phyloP scores from a whole-genome alignment of 1,284 basidiomycete genomes.

The Veloporphyrellus conicus region DNA sequence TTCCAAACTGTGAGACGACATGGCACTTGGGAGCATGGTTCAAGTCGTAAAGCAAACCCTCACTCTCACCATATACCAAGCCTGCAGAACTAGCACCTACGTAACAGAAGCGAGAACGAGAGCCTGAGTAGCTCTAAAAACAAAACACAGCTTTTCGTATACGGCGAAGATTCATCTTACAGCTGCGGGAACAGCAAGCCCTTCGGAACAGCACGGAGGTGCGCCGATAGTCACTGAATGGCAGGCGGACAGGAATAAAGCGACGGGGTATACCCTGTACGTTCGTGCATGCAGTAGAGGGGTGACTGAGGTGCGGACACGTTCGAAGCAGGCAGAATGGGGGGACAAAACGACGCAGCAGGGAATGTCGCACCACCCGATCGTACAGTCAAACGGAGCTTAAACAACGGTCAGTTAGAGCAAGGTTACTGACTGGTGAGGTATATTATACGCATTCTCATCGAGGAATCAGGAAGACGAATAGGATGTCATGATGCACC shows the following conservation, averaged over 20 bases:
- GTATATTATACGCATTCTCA: slow-evolving; percentile 6
- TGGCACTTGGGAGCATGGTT: neutral
- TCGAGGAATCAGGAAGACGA: slow-evolving; percentile 11
- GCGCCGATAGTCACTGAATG: slow-evolving; percentile 1
- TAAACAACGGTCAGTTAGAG: slow-evolving; percentile 18
- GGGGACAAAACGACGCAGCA: slow-evolving; percentile 24
- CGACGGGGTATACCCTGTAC: slow-evolving; percentile 9
- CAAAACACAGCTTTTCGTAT: slow-evolving; percentile 11
- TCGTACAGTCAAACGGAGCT: slow-evolving; percentile 26
- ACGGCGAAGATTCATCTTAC: slow-evolving; percentile 25
- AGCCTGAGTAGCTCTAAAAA: slow-evolving; percentile 4
- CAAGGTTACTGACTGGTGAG: slow-evolving; percentile 9
- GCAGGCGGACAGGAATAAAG: slow-evolving; percentile 7
- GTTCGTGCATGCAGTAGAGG: slow-evolving; percentile 9
- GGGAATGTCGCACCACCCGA: slow-evolving; percentile 13
- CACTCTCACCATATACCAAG: neutral
- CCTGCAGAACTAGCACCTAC: neutral
- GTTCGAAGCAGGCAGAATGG: slow-evolving; percentile 16
- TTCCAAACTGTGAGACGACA: slow-evolving; percentile 14
- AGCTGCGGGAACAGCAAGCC: slow-evolving; percentile 20
- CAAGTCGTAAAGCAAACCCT: neutral
- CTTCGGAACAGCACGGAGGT: slow-evolving; percentile 9
- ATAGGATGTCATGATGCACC: slow-evolving; percentile 9
- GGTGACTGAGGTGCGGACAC: slow-evolving; percentile 11
- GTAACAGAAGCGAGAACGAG: slow-evolving; percentile 3